Evolutionary conservation across 192 early-diverging fungal species (phyloP).

Genomic region (Coemansia sp.): DNA sequence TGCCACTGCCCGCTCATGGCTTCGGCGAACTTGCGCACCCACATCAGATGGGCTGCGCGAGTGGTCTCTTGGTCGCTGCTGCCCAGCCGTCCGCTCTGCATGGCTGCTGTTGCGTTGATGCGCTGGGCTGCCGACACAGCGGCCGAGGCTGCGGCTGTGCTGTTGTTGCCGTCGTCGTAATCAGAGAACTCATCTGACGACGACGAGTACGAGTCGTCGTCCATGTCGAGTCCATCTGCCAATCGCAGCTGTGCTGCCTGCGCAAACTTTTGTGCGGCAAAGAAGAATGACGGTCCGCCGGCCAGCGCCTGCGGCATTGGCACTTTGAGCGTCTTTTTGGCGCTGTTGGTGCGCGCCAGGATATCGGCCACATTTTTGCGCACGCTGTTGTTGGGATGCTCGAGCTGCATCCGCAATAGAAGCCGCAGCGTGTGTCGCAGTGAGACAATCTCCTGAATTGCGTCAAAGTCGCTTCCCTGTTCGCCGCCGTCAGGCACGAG

Average conservation of each 20-base stretch:
- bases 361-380: constrained; percentile 28
- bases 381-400: constrained; percentile 33
- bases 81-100: constrained; percentile 4
- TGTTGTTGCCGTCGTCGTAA: constrained; percentile 14
- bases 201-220: constrained; percentile 33
- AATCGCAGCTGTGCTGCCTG: constrained; percentile 11
- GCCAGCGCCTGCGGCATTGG: constrained; percentile 31
- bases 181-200: constrained; percentile 45
- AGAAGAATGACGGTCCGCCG: constrained; percentile 39
- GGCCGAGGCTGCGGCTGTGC: background rate
- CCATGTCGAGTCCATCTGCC: constrained; percentile 5
- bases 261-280: constrained; percentile 25
- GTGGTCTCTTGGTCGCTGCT: constrained; percentile 15
- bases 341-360: constrained; percentile 29
- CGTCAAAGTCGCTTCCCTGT: constrained; percentile 38
- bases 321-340: constrained; percentile 36
- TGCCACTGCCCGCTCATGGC: constrained; percentile 25
- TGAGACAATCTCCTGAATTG: constrained; percentile 37
- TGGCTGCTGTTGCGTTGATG: constrained; percentile 8
- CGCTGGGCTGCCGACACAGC: background rate
- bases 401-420: constrained; percentile 34
- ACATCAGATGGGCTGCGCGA: constrained; percentile 15
- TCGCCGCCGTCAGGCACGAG: constrained; percentile 12
- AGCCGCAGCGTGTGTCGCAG: constrained; percentile 29
- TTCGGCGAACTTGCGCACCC: constrained; percentile 28